phyloP scores from a whole-genome alignment of 805 yeast species.

The Saturnispora silvae region DNA sequence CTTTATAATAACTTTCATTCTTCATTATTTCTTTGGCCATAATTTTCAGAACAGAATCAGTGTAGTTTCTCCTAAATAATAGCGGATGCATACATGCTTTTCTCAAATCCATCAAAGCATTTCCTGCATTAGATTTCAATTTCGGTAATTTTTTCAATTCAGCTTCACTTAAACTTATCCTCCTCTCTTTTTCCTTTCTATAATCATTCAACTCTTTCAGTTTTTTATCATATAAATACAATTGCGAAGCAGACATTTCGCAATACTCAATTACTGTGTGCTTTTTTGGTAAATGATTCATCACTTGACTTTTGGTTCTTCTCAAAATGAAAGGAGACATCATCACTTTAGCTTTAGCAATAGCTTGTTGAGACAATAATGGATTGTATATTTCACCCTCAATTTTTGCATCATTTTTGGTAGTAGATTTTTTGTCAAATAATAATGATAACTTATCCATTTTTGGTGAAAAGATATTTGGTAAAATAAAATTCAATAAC shows the following conservation, averaged over 20 bases:
- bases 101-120: constrained; percentile 77
- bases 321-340: constrained; percentile 96
- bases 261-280: constrained; percentile 55
- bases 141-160: constrained; percentile 27
- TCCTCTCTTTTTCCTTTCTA: constrained; percentile 33
- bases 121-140: constrained; percentile 29
- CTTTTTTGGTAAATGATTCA: constrained; percentile 80
- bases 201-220: constrained; percentile 35
- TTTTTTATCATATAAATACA: constrained; percentile 49
- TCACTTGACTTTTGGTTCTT: constrained; percentile 84
- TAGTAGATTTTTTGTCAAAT: constrained; percentile 79
- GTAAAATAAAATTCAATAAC: constrained; percentile 81
- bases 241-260: constrained; percentile 46
- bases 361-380: constrained; percentile 80
- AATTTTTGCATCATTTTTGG: constrained; percentile 33
- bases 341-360: constrained; percentile 89
- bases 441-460: constrained; percentile 72
- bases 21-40: constrained; percentile 77
- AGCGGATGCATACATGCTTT: constrained; percentile 92
- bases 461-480: constrained; percentile 67
- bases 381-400: constrained; percentile 55
- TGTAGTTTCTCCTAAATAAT: constrained; percentile 58
- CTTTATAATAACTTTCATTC: constrained; percentile 68
- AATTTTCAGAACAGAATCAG: constrained; percentile 39
- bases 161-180: constrained; percentile 26